Base-by-base conservation (phyloP, 495 filamentous ascomycete species). In the Choiromyces venosus region DNA sequence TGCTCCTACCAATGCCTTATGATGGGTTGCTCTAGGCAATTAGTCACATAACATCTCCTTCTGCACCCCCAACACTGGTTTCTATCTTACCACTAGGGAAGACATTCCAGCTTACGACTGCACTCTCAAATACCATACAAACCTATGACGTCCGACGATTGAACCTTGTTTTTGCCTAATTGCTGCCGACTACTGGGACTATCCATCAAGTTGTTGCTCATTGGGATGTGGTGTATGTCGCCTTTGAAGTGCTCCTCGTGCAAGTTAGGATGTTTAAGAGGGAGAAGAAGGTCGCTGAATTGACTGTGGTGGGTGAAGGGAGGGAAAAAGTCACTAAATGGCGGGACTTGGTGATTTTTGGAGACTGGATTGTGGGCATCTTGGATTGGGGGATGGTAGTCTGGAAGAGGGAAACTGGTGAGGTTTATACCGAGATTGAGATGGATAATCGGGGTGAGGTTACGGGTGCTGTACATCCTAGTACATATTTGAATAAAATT, bases 21-120 rank as follows among this genome's bases (percentile, higher is more conserved):
- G n/a, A n/a, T n/a, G n/a, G n/a, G n/a, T n/a, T n/a, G n/a, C n/a
- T n/a, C n/a, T n/a, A 97, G 92, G 96, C 96, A 40, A 84, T 99
- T 76, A 96, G 95, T 65, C 86, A 98, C 10, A 92, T 98, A 18
- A 97, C 96, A 19, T 91, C 95, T 2, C 70, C 68, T 65, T 71
- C 72, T 44, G 72, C 74, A 12, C 97, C 94, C 18, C 75, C 86
- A 40, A 92, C 97, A 2, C 94, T 96, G 7, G 97, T 98, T 79
- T 91, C 94, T 12, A 89, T 89, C 29, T 87, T 94, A 36, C 92
- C 95, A 4, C 84, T 97, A n/a, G 95, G 95, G 71, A 92, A 93
- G 8, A 96, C 93, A n/a, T 97, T 94, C 82, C 95, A 99, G 79
- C 91, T 99, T 82, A 97, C 96, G 25, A 98, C 95, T 46, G 97